A percentile compares a stretch with the other conserved stretches of the same genome.
Evolutionary conservation across 352 stramenopile species (phyloP).

Genomic region (Lagenidium giganteum): DNA sequence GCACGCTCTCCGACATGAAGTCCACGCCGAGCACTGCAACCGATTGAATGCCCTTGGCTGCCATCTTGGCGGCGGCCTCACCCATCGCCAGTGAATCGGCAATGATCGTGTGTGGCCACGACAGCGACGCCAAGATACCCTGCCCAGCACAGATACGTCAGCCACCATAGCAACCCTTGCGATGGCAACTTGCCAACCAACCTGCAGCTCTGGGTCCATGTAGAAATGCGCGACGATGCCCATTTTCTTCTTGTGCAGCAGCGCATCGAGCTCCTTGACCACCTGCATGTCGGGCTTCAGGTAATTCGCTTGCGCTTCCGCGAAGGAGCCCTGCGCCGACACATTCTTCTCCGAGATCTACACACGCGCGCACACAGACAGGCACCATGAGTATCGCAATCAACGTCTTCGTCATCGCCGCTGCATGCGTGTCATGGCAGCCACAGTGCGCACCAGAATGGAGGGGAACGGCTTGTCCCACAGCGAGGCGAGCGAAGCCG

Average conservation of each 20-base stretch:
- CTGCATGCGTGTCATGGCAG: neutral
- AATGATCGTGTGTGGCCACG: constrained; percentile 91
- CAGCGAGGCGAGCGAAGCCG: constrained; percentile 49
- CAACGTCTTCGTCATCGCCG: neutral
- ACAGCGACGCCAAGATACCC: constrained; percentile 76
- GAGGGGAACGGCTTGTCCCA: constrained; percentile 79
- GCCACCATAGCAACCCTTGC: too few species aligned
- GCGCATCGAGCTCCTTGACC: constrained; percentile 83
- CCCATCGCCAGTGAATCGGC: constrained; percentile 97
- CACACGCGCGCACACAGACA: neutral
- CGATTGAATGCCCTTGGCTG: constrained; percentile 77
- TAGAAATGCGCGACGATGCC: constrained; percentile 98
- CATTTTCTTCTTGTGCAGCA: constrained; percentile 91
- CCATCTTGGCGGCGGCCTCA: constrained; percentile 96
- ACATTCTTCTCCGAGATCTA: constrained; percentile 74
- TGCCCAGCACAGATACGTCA: constrained; percentile 10
- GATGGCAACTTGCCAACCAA: too few species aligned
- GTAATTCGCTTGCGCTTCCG: constrained; percentile 85
- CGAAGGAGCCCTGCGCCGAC: constrained; percentile 83
- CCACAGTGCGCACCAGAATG: constrained; percentile 61
- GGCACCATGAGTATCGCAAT: neutral
- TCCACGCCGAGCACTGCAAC: constrained; percentile 96
- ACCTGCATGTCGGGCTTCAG: constrained; percentile 78
- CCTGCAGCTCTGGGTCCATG: constrained; percentile 98
- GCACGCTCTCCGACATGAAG: constrained; percentile 97